Evolutionary conservation across 371 early-diverging fungal species (phyloP).

Genomic region (Dipsacomyces acuminosporus): DNA sequence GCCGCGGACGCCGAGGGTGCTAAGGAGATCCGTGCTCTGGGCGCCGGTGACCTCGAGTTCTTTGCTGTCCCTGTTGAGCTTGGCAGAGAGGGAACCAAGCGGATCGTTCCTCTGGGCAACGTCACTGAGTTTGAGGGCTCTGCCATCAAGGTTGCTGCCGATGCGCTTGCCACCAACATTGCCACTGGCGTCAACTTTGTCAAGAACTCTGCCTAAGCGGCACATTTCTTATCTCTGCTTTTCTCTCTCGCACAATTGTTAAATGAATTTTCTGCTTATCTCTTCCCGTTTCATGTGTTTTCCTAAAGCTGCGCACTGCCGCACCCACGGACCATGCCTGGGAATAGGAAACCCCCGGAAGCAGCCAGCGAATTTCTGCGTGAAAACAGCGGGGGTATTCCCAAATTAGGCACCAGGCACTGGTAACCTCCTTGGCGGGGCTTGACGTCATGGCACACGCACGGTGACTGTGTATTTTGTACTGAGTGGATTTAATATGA

Average conservation of each 20-base stretch:
- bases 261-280: too few species aligned
- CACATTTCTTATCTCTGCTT: background rate
- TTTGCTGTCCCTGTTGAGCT: slow-evolving; percentile 94
- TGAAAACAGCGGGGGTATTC: too few species aligned
- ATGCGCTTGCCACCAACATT: slow-evolving; percentile 36
- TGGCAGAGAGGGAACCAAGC: slow-evolving; percentile 82
- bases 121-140: slow-evolving; percentile 70
- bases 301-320: too few species aligned
- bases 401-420: too few species aligned
- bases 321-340: too few species aligned
- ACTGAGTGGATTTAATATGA: background rate
- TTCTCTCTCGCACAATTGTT: too few species aligned
- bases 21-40: slow-evolving; percentile 28
- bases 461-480: too few species aligned
- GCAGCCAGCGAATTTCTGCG: too few species aligned
- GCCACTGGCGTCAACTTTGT: slow-evolving; percentile 34
- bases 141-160: slow-evolving; percentile 33
- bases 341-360: too few species aligned
- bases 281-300: too few species aligned
- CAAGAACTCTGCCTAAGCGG: slow-evolving; percentile 3
- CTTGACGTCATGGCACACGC: too few species aligned
- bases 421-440: too few species aligned
- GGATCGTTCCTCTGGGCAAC: slow-evolving; percentile 67
- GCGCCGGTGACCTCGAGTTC: slow-evolving; percentile 51
- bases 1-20: slow-evolving; percentile 52